Conservation (phyloP, 2,329 filamentous ascomycete species). For the Rhytidhysteron rufulum region DNA sequence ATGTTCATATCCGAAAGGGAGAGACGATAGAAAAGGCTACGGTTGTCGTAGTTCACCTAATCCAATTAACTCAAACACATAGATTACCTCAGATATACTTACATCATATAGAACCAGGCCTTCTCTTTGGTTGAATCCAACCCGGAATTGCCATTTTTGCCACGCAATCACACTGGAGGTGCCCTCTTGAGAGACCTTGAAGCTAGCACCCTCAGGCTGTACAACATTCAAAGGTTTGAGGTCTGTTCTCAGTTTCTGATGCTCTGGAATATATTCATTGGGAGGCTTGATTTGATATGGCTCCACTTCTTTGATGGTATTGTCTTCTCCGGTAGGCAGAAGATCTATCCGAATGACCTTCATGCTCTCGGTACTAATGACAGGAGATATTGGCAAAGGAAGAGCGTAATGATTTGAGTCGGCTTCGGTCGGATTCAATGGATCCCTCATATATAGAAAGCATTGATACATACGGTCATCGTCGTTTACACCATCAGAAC, state of each 20-base stretch:
- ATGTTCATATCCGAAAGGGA: conserved; percentile 66
- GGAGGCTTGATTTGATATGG: conserved; percentile 57
- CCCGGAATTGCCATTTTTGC: conserved; percentile 69
- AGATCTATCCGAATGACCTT: conserved; percentile 67
- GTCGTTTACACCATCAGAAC: conserved; percentile 46
- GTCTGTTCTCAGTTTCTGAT: conserved; percentile 57
- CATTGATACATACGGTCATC: conserved; percentile 56
- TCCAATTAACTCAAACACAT: conserved; percentile 7
- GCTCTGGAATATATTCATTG: conserved; percentile 65
- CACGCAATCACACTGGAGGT: conserved; percentile 56
- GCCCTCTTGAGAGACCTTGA: conserved; percentile 50
- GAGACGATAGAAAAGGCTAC: conserved; percentile 65
- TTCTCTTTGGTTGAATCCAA: conserved; percentile 67
- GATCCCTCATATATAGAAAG: conserved; percentile 64
- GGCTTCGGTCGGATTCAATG: conserved; percentile 54
- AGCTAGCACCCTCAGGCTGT: conserved; percentile 63
- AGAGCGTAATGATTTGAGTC: conserved; percentile 68
- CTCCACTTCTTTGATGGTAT: conserved; percentile 51
- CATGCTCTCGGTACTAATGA: conserved; percentile 59
- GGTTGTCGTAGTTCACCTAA: conserved; percentile 51
- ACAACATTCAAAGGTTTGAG: conserved; percentile 62
- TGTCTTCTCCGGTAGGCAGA: conserved; percentile 63
- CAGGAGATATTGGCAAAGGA: conserved; percentile 64
- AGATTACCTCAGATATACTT: conserved; percentile 23
- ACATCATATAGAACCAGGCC: conserved; percentile 67